These are phyloP conservation scores for Arabidopsis suecica DNA, from an alignment of 345 rosid genomes.

Conservation along the genomic window DNA sequence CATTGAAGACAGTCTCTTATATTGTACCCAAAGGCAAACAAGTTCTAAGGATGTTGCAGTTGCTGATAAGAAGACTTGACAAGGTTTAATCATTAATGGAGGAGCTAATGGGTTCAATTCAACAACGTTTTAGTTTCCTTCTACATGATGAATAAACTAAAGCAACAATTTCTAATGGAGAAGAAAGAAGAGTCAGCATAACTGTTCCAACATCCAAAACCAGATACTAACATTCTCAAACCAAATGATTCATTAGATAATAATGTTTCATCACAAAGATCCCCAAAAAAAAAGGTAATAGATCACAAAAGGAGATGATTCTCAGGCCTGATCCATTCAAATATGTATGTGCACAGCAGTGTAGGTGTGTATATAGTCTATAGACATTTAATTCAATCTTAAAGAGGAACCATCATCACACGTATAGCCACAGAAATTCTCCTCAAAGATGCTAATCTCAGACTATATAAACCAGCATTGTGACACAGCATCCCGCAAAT, in stretches of 20 bases:
- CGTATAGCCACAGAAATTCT: slow-evolving; percentile 14
- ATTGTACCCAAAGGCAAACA: not conserved
- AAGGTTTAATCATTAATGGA: not conserved
- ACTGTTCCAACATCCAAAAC: slow-evolving; percentile 1
- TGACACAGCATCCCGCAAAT: slow-evolving; percentile 59
- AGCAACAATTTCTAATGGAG: not conserved
- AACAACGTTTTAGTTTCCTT: not conserved
- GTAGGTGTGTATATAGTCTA: slow-evolving; percentile 34
- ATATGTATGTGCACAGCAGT: slow-evolving; percentile 30
- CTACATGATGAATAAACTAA: not conserved
- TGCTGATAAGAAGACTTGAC: not conserved
- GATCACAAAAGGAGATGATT: slow-evolving; percentile 32
- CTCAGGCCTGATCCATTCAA: slow-evolving; percentile 26
- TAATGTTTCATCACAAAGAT: slow-evolving; percentile 18
- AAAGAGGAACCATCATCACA: slow-evolving; percentile 16
- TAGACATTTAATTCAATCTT: slow-evolving; percentile 25
- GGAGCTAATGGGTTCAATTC: not conserved
- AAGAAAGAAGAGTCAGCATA: not conserved
- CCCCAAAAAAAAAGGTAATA: not conserved
- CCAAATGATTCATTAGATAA: slow-evolving; percentile 10
- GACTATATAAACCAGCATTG: slow-evolving; percentile 36
- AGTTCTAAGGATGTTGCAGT: not conserved
- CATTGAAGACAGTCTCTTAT: too few relatives aligned
- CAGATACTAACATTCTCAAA: not conserved
- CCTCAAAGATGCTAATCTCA: slow-evolving; percentile 28